Percentiles rank a stretch among this genome's conserved stretches.
These are phyloP conservation scores for Fagus crenata DNA, from an alignment of 306 rosid species.

Conservation along the genomic window DNA sequence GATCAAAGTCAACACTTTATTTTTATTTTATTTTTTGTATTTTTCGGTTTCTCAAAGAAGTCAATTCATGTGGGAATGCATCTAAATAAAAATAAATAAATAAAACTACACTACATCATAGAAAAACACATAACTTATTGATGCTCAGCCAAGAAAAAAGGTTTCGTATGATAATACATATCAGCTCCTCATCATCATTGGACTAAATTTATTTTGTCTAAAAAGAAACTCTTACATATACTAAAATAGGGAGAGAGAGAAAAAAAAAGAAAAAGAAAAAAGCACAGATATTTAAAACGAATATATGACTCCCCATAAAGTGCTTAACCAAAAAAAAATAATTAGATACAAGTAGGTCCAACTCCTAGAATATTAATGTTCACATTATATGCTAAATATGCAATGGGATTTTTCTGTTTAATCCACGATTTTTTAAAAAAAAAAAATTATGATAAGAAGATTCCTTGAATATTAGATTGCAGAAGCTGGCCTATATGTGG, in stretches of 20 bases:
- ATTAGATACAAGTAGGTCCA: not conserved
- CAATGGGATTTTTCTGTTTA: not conserved
- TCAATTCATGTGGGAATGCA: too few relatives aligned
- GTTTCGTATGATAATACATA: too few relatives aligned
- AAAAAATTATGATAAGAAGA: not conserved
- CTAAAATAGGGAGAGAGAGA: not conserved
- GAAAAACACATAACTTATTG: too few relatives aligned
- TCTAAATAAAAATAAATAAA: too few relatives aligned
- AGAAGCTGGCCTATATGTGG: slow-evolving; percentile 32
- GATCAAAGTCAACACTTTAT: too few relatives aligned
- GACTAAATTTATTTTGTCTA: not conserved
- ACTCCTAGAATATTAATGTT: slow-evolving; percentile 3
- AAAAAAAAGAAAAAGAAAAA: not conserved
- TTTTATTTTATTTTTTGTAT: too few relatives aligned
- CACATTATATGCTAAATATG: not conserved
- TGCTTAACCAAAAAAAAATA: not conserved
- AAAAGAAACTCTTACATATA: not conserved
- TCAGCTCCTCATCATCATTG: not conserved
- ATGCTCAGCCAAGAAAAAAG: too few relatives aligned
- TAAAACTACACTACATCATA: too few relatives aligned
- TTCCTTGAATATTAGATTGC: slow-evolving; percentile 20
- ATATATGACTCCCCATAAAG: not conserved
- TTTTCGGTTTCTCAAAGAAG: too few relatives aligned
- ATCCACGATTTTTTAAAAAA: not conserved
- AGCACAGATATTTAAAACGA: not conserved